Percentiles rank a stretch among this genome's conserved stretches.
These are phyloP conservation scores for Euphrasia confusa DNA, from an alignment of 257 asterid species.

Conservation along the genomic window DNA sequence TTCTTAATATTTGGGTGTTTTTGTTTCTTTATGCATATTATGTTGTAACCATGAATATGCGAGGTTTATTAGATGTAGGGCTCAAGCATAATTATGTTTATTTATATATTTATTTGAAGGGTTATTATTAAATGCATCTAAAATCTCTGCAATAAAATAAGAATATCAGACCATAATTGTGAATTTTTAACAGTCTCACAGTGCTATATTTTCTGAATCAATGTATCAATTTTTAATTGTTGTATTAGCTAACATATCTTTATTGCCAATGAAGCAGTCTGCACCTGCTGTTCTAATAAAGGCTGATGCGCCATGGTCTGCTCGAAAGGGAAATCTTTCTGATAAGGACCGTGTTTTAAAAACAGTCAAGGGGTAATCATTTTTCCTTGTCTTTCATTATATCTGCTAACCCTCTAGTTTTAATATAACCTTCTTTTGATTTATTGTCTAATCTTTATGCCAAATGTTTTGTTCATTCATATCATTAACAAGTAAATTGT, in stretches of 20 bases:
- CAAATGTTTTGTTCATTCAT: not conserved
- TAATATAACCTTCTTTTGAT: not conserved
- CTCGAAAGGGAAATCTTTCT: conserved; percentile 67
- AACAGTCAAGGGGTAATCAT: conserved; percentile 81
- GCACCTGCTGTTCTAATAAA: conserved; percentile 70
- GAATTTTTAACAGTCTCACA: not conserved
- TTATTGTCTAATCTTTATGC: conserved; percentile 1
- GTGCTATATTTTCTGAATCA: conserved; percentile 1
- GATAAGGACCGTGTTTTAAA: conserved; percentile 83
- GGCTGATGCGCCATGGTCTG: conserved; percentile 99
- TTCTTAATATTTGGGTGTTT: not conserved
- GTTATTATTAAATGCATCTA: not conserved
- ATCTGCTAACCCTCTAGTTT: conserved; percentile 7
- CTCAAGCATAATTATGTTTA: not conserved
- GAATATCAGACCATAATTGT: conserved; percentile 1
- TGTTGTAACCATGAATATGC: not conserved
- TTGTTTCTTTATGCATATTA: not conserved
- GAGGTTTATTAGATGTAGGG: not conserved
- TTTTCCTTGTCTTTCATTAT: conserved; percentile 10
- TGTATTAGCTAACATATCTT: conserved; percentile 10
- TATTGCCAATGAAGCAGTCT: conserved; percentile 44
- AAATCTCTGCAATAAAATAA: not conserved
- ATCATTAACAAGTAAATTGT: conserved; percentile 4
- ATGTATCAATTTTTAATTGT: not conserved
- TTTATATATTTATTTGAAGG: not conserved